Evolutionary conservation across 257 asterid genomes (phyloP).

Genomic region (Ajuga chamaepitys): DNA sequence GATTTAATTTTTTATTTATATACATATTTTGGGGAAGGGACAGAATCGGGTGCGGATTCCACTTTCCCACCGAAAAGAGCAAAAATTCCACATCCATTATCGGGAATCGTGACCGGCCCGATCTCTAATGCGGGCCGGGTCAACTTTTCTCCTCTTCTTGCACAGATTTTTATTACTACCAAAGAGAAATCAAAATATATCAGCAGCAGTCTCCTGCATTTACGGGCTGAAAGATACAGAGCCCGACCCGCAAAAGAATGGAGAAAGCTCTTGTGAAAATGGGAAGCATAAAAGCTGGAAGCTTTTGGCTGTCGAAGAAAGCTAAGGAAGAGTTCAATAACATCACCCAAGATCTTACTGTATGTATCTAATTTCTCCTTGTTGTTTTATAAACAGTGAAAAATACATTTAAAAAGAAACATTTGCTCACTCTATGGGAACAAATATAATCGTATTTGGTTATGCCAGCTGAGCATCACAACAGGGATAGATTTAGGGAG

Average conservation of each 20-base stretch:
- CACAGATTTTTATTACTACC: background rate
- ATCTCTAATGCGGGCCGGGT: constrained; percentile 3
- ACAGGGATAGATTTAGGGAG: no score
- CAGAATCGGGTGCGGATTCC: constrained; percentile 25
- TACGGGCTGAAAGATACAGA: background rate
- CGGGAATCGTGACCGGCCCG: constrained; percentile 29
- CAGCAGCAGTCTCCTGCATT: background rate
- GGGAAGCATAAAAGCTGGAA: constrained; percentile 63
- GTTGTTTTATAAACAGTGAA: no score
- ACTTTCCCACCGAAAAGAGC: constrained; percentile 24
- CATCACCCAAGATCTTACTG: constrained; percentile 54
- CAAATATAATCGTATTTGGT: no score
- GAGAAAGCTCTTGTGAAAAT: constrained; percentile 58
- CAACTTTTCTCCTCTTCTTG: constrained; percentile 8
- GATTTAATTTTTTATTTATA: background rate
- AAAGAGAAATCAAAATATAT: background rate
- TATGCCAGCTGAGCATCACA: no score
- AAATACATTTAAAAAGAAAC: no score
- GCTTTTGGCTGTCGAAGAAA: constrained; percentile 72
- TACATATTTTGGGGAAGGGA: constrained; percentile 6
- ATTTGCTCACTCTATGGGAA: no score
- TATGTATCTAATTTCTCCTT: constrained; percentile 16
- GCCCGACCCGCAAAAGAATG: constrained; percentile 26
- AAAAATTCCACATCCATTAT: constrained; percentile 16
- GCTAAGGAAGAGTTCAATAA: constrained; percentile 64